phyloP scores from a whole-genome alignment of 129 eudicot genomes.

The Artemisia annua region DNA sequence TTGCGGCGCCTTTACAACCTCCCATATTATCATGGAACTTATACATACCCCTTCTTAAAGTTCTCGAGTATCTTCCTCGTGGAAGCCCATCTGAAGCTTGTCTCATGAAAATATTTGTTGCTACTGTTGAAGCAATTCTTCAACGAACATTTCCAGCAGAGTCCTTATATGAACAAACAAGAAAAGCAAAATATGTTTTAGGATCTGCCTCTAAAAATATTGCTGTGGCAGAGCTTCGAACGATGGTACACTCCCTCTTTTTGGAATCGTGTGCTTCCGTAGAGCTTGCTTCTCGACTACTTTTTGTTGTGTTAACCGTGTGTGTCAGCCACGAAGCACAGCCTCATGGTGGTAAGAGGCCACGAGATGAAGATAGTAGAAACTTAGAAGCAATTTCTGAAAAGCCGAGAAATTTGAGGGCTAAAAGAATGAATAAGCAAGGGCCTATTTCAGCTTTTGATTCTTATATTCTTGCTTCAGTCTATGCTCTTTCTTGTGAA shows the following conservation, averaged over 20 bases:
- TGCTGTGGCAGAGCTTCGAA: constrained; percentile 98
- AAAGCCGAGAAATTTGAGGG: neutral
- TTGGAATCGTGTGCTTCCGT: constrained; percentile 75
- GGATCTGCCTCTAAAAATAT: constrained; percentile 89
- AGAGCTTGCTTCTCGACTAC: constrained; percentile 94
- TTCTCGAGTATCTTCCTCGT: constrained; percentile 96
- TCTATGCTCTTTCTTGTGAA: constrained; percentile 91
- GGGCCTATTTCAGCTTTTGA: constrained; percentile 78
- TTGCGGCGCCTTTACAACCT: constrained; percentile 96
- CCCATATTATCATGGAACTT: constrained; percentile 92
- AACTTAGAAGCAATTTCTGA: neutral
- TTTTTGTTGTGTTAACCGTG: constrained; percentile 88
- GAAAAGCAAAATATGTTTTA: constrained; percentile 52
- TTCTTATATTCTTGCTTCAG: constrained; percentile 93
- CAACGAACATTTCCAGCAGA: constrained; percentile 89
- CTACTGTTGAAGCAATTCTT: constrained; percentile 92
- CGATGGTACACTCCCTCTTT: constrained; percentile 94
- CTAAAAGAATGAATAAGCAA: constrained; percentile 51
- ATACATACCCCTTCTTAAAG: constrained; percentile 90
- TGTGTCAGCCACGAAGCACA: constrained; percentile 97
- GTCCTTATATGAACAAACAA: constrained; percentile 57
- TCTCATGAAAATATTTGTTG: constrained; percentile 96
- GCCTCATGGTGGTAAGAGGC: constrained; percentile 60
- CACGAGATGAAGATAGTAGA: constrained; percentile 56
- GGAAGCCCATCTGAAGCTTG: constrained; percentile 98